Evolutionary conservation across 2,329 filamentous ascomycete genomes (phyloP), one percentile per base, ranked within the genome.

Genomic region (Cryphonectria nitschkei): DNA sequence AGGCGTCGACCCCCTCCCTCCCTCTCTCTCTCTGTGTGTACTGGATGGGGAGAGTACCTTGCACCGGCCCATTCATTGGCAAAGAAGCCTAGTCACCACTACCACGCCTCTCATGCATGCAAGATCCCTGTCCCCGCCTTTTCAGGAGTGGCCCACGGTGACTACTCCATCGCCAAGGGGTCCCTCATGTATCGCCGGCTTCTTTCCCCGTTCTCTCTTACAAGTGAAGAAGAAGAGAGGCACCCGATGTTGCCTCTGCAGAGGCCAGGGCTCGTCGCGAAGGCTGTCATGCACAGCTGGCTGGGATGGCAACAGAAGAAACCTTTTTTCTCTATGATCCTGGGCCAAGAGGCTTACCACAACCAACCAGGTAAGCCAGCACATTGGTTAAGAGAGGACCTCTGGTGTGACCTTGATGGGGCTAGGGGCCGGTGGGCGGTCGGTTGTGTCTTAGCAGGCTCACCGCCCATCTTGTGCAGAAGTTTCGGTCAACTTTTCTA

Each of bases 391-490:
- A 60, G 26, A 68, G 9, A 34, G 39, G 50, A 68, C 67, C 46
- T 63, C 46, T 22, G 46, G 67, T 64, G 67, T 54, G 43, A 68
- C 67, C 29, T 62, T 16, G 60, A 64, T 37, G 39, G 60, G 67
- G 67, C 67, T 68, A 62, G 56, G 56, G 39, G 54, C 32, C 58
- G 58, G 61, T 32, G 54, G 61, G 67, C 67, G 46, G 67, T 37
- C 63, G 63, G 41, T 68, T 39, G 67, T 68, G 67, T 68, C 67
- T 68, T 68, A 68, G 67, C 29, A 68, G 67, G 60, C 67, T 68
- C 67, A 68, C 67, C 67, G 67, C 67, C 63, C 63, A 65, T 65
- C 63, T 50, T 7, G 43, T 22, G 50, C 67, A 63, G 61, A 68
- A 68, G 58, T 68, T 68, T 68, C 67, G 67, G 67, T 68, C 67